Evolutionary conservation across 352 stramenopile genomes (phyloP).

Genomic region (Pythium insidiosum): DNA sequence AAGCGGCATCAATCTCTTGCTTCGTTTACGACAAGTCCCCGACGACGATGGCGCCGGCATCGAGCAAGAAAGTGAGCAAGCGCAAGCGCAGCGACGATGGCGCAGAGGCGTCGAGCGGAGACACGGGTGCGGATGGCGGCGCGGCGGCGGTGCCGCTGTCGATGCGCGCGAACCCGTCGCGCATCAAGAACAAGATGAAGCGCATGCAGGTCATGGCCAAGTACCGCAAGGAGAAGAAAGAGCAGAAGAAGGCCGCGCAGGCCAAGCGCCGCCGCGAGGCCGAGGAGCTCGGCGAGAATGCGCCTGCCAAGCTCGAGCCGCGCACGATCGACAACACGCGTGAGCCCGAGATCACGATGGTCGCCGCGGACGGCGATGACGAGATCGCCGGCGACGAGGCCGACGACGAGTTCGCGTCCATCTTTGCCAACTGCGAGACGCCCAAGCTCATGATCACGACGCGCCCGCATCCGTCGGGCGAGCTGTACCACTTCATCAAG

Average conservation of each 20-base stretch:
- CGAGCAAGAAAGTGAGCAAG: neutral
- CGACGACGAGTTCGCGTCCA: slow-evolving; percentile 98
- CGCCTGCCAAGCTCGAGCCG: slow-evolving; percentile 79
- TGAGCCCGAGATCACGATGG: slow-evolving; percentile 95
- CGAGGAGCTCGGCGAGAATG: slow-evolving; percentile 84
- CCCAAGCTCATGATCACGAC: slow-evolving; percentile 99
- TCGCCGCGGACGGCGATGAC: slow-evolving; percentile 86
- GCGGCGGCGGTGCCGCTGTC: neutral
- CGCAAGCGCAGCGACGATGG: neutral
- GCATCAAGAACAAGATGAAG: slow-evolving; percentile 94
- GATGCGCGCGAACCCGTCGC: slow-evolving; percentile 60
- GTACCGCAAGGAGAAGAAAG: slow-evolving; percentile 92
- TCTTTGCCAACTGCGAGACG: slow-evolving; percentile 91
- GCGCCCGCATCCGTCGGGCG: slow-evolving; percentile 89
- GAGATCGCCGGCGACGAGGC: slow-evolving; percentile 95
- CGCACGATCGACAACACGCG: slow-evolving; percentile 97
- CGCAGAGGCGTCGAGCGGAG: neutral
- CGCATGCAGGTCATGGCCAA: slow-evolving; percentile 86
- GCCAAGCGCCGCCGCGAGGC: slow-evolving; percentile 75
- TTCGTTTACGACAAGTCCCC: too few species aligned
- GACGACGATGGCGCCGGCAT: too few species aligned
- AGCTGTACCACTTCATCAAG: slow-evolving; percentile 97
- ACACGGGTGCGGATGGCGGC: neutral
- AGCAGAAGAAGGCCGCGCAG: slow-evolving; percentile 81
- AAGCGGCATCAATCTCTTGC: neutral